Conservation (phyloP, 345 rosid genomes). For the Lenwebbia sp. region DNA sequence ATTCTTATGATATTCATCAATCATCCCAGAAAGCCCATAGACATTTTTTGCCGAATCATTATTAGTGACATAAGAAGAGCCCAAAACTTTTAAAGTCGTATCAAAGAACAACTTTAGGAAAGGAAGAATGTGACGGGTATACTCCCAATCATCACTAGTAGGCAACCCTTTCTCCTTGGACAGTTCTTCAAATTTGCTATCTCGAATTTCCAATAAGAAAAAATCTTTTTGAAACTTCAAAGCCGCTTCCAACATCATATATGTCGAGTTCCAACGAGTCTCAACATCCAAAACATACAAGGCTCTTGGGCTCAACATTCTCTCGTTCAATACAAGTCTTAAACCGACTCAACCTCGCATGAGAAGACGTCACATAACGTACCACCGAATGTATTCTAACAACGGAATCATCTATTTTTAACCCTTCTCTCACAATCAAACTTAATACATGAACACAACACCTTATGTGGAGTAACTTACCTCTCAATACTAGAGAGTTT, state of each 20-base stretch:
- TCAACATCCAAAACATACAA: no score
- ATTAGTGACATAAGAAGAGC: background rate
- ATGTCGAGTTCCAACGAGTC: background rate
- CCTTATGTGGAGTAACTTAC: no score
- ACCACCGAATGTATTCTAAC: no score
- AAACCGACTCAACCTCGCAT: no score
- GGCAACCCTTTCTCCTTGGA: background rate
- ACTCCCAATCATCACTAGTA: background rate
- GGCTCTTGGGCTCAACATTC: no score
- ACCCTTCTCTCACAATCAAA: no score
- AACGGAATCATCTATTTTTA: no score
- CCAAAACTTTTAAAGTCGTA: background rate
- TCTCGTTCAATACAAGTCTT: no score
- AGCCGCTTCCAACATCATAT: background rate
- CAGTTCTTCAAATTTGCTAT: background rate
- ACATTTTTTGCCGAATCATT: background rate
- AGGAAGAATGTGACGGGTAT: background rate
- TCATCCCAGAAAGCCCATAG: no score
- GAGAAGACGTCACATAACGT: no score
- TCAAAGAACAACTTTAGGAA: background rate
- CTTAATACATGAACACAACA: no score
- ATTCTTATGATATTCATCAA: background rate
- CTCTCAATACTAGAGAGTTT: no score
- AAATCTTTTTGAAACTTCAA: background rate
- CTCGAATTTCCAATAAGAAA: background rate